Conservation (phyloP, 805 yeast species). For the Candida tammaniensis region DNA sequence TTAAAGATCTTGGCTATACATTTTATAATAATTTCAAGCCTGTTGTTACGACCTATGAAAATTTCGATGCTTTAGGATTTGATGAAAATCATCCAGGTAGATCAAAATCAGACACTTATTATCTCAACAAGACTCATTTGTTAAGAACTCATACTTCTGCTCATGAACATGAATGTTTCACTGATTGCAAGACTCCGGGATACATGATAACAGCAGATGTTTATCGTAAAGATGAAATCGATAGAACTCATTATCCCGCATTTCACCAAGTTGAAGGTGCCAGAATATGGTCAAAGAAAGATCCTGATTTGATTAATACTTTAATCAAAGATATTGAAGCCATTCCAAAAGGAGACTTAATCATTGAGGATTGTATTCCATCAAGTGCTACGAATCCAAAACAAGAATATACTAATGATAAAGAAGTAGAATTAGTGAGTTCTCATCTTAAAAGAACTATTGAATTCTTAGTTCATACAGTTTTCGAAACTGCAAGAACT, state of each 20-base stretch:
- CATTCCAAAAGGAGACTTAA: conserved; percentile 65
- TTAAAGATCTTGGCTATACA: conserved; percentile 67
- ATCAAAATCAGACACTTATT: conserved; percentile 88
- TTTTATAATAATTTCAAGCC: conserved; percentile 80
- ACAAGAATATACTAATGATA: conserved; percentile 69
- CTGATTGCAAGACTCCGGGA: conserved; percentile 67
- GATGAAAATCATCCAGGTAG: conserved; percentile 93
- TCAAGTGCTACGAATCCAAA: conserved; percentile 61
- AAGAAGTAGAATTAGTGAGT: conserved; percentile 67
- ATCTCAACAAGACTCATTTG: conserved; percentile 67
- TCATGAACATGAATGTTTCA: conserved; percentile 87
- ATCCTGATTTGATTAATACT: conserved; percentile 40
- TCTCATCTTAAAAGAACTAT: conserved; percentile 82
- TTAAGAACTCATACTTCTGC: conserved; percentile 96
- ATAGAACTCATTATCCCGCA: conserved; percentile 93
- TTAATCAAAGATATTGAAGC: conserved; percentile 52
- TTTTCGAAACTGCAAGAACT: conserved; percentile 68
- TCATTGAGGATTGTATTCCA: conserved; percentile 68
- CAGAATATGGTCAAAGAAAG: conserved; percentile 67
- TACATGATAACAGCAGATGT: conserved; percentile 94
- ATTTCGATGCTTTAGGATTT: conserved; percentile 90
- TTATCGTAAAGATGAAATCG: conserved; percentile 92
- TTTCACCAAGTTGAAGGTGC: conserved; percentile 99
- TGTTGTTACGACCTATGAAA: conserved; percentile 75
- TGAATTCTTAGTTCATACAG: conserved; percentile 77